Conservation (phyloP, 352 stramenopile genomes). For the Globisporangium okanoganense region DNA sequence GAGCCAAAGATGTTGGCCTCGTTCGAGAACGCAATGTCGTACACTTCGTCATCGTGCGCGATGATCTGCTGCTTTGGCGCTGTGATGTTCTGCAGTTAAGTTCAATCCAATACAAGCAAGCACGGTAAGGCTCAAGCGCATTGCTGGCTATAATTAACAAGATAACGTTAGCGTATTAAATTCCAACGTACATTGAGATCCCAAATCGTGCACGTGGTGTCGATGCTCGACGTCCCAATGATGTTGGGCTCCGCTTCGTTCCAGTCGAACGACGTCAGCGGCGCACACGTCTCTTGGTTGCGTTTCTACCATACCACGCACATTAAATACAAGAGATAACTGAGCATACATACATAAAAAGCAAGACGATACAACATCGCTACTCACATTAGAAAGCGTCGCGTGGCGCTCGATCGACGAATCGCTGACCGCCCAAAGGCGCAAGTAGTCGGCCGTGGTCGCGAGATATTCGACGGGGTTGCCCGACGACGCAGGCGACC, state of each 20-base stretch:
- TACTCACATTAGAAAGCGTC: conserved; percentile 63
- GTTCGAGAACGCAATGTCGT: conserved; percentile 95
- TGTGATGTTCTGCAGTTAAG: conserved; percentile 36
- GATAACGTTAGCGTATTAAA: too few relatives aligned
- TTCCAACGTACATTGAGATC: conserved; percentile 88
- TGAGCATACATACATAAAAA: not conserved
- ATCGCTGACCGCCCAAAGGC: conserved; percentile 72
- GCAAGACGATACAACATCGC: not conserved
- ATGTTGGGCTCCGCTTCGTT: conserved; percentile 95
- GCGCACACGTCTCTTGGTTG: conserved; percentile 93
- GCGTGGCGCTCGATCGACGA: conserved; percentile 71
- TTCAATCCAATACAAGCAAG: not conserved
- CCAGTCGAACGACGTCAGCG: conserved; percentile 98
- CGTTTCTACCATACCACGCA: conserved; percentile 24
- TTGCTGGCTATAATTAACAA: not conserved
- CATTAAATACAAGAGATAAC: conserved; percentile 2
- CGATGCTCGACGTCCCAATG: conserved; percentile 95
- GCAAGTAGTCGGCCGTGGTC: conserved; percentile 82
- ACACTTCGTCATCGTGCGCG: conserved; percentile 98
- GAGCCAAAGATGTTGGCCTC: conserved; percentile 95
- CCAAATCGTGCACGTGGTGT: conserved; percentile 99
- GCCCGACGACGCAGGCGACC: conserved; percentile 54
- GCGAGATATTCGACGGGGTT: conserved; percentile 66
- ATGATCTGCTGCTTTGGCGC: conserved; percentile 94
- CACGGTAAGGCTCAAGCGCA: not conserved